Conservation (phyloP, 1,284 basidiomycete genomes). For the Ceratobasidium sp. region DNA sequence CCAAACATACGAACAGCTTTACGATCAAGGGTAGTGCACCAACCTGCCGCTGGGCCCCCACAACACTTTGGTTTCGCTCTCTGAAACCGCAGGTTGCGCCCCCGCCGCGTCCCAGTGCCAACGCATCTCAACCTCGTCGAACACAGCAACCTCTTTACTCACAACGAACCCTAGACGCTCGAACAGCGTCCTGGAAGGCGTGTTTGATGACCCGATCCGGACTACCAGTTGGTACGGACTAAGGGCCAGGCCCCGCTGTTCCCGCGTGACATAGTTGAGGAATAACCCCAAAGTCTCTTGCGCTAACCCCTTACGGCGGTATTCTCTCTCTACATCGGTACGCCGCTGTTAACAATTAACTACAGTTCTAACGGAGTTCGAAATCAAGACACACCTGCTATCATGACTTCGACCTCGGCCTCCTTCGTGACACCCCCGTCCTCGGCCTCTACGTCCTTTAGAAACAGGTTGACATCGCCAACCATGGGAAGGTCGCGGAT, state of each 20-base stretch:
- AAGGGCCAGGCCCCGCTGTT: conserved; percentile 35
- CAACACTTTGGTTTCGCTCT: not conserved
- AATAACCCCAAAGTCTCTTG: conserved; percentile 72
- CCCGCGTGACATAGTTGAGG: conserved; percentile 67
- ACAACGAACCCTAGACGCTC: conserved; percentile 73
- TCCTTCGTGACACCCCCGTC: conserved; percentile 55
- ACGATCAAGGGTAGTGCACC: conserved; percentile 3
- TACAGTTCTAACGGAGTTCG: conserved; percentile 26
- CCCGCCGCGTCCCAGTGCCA: conserved; percentile 50
- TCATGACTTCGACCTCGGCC: conserved; percentile 81
- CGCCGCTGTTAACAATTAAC: conserved; percentile 14
- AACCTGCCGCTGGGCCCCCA: conserved; percentile 34
- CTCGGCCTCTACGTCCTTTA: conserved; percentile 63
- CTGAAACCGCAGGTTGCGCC: conserved; percentile 4
- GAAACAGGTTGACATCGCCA: conserved; percentile 93
- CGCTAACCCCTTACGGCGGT: conserved; percentile 74
- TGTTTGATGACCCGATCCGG: conserved; percentile 66
- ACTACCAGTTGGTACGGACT: conserved; percentile 60
- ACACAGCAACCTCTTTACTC: conserved; percentile 74
- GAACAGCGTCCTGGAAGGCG: conserved; percentile 69
- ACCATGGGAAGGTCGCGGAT: conserved; percentile 74
- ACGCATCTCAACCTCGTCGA: conserved; percentile 78
- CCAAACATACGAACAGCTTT: not conserved
- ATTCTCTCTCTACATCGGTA: conserved; percentile 62
- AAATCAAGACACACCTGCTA: conserved; percentile 66